Evolutionary conservation across 78 protist genomes (phyloP).

Genomic region (Monocercomonoides exilis): DNA sequence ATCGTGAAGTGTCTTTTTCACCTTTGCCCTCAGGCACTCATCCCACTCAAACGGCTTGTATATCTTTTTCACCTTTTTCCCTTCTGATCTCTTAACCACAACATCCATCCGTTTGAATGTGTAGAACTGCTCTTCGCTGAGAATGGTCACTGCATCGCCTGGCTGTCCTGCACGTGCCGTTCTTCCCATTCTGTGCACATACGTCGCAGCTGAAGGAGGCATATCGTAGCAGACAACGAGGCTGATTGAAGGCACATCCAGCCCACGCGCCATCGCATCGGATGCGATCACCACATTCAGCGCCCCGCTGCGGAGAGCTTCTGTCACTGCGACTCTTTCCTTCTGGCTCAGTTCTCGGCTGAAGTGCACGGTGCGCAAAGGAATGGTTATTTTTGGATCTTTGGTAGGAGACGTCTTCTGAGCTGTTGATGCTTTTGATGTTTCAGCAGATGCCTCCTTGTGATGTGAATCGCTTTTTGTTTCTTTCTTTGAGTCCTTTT

Average conservation of each 20-base stretch:
- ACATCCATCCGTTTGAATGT: background rate
- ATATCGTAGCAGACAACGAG: background rate
- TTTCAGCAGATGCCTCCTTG: too few relatives aligned
- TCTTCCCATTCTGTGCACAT: background rate
- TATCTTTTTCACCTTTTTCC: too few relatives aligned
- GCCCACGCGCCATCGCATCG: background rate
- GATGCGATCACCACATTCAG: background rate
- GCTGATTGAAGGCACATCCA: background rate
- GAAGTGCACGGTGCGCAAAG: background rate
- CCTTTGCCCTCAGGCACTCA: too few relatives aligned
- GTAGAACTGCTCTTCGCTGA: background rate
- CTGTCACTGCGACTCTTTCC: background rate
- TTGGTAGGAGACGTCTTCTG: too few relatives aligned
- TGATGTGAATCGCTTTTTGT: too few relatives aligned
- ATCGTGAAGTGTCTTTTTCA: too few relatives aligned
- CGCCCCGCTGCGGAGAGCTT: background rate
- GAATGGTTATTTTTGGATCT: too few relatives aligned
- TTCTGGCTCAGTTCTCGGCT: background rate
- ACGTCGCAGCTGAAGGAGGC: background rate
- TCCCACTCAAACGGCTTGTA: too few relatives aligned
- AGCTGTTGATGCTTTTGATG: too few relatives aligned
- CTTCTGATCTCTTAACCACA: too few relatives aligned
- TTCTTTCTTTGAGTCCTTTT: too few relatives aligned
- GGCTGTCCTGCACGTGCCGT: background rate
- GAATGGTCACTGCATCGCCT: background rate